Base-by-base conservation (phyloP, 495 filamentous ascomycete genomes). In the Gamarada debralockiae region DNA sequence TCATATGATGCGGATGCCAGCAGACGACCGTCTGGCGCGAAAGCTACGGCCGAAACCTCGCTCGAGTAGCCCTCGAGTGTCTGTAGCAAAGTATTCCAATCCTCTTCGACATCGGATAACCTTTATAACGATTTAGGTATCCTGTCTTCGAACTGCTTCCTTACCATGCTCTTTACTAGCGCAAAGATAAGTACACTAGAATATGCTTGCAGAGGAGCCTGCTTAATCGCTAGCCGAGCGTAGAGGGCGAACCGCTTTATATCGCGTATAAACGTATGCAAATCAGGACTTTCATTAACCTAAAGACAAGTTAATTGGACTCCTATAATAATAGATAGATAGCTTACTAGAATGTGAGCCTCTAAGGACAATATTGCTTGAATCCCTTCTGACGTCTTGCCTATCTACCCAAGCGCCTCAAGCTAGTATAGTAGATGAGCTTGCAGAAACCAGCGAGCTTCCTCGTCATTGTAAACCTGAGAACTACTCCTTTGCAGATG, bases 181-280 rank as follows among this genome's bases (percentile, higher is more conserved):
- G 52, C 47, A 44, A 68, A 68, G 0, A 65, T 36, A 2, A 68
- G 52, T 1, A 57, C 64, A 14, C 59, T 58, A 42, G 25, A 38
- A 41, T 68, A 68, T 3, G 45, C 34, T 45, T 66, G 64, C 0
- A 68, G 39, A 0, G 65, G 65, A n/a, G 51, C 52, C 10, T 54
- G 15, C 14, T 66, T 53, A 25, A 68, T 60, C 20, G 53, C 52
- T 3, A 10, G 13, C 17, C 49, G 51, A 23, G 33, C 36, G 7
- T 51, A 48, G 37, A 53, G 3, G 8, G 22, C 41, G 17, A 53
- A 53, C 6, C 37, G 44, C 39, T 33, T 6, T 10, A 23, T 29
- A 50, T 54, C 51, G n/a, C 50, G 22, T 34, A 52, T 3, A 31
- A 52, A 52, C 8, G 34, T 27, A 25, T 52, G 17, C 18, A 52